phyloP scores from a whole-genome alignment of 495 filamentous ascomycete genomes.

The Rhizodiscina lignyota region DNA sequence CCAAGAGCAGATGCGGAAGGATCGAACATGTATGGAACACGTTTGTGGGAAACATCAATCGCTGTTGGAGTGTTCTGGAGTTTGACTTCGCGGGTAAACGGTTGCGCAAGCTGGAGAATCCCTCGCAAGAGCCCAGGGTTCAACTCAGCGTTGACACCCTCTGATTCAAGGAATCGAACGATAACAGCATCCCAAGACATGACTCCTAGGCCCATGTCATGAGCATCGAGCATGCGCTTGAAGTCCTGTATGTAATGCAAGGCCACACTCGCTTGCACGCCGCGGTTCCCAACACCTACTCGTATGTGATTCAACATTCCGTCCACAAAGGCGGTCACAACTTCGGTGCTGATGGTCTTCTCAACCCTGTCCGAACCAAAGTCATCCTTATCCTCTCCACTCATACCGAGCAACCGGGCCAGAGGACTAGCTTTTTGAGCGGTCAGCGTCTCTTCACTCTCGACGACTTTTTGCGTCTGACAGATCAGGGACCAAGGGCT shows the following conservation, averaged over 20 bases:
- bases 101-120: slow-evolving; percentile 20
- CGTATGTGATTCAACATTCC: slow-evolving; percentile 28
- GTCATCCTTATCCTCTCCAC: too few relatives aligned
- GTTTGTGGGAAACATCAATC: neutral
- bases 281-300: slow-evolving; percentile 16
- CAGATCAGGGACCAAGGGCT: slow-evolving; percentile 17
- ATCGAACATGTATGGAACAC: slow-evolving; percentile 16
- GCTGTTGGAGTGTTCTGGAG: slow-evolving; percentile 8
- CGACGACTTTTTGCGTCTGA: slow-evolving; percentile 19
- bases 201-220: slow-evolving; percentile 15
- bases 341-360: slow-evolving; percentile 40
- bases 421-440: slow-evolving; percentile 3
- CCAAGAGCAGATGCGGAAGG: slow-evolving; percentile 16
- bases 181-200: slow-evolving; percentile 31
- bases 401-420: too few relatives aligned
- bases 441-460: slow-evolving; percentile 2
- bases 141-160: slow-evolving; percentile 21
- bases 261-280: slow-evolving; percentile 5
- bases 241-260: slow-evolving; percentile 14
- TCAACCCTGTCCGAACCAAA: slow-evolving; percentile 7
- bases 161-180: slow-evolving; percentile 34
- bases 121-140: slow-evolving; percentile 26
- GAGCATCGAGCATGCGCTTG: slow-evolving; percentile 19
- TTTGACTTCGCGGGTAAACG: slow-evolving; percentile 17
- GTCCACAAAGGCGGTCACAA: slow-evolving; percentile 35